A percentile compares a stretch with the other conserved stretches of the same genome.
phyloP scores from a whole-genome alignment of 805 yeast genomes.

The Candida coleopterorum region DNA sequence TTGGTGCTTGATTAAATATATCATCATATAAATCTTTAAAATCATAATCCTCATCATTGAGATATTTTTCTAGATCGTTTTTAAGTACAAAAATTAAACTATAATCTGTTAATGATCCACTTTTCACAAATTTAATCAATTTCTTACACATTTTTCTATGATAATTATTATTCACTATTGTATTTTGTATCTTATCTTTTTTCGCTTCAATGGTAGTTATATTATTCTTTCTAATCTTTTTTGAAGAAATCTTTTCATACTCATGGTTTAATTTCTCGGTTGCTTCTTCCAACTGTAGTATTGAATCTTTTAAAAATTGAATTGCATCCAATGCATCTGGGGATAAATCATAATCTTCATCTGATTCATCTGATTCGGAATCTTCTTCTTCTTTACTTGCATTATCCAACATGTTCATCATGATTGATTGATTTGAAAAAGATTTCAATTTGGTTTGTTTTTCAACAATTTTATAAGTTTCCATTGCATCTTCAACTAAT shows the following conservation, averaged over 20 bases:
- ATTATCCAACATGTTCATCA: constrained; percentile 35
- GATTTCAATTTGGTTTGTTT: constrained; percentile 39
- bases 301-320: constrained; percentile 25
- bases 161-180: constrained; percentile 28
- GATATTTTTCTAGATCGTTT: constrained; percentile 35
- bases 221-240: constrained; percentile 36
- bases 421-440: constrained; percentile 41
- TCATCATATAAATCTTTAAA: constrained; percentile 38
- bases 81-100: constrained; percentile 30
- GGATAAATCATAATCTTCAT: constrained; percentile 24
- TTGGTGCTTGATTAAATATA: constrained; percentile 16
- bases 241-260: constrained; percentile 35
- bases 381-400: constrained; percentile 7
- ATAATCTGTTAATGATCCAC: constrained; percentile 22
- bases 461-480: constrained; percentile 41
- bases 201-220: constrained; percentile 32
- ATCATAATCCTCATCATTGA: constrained; percentile 36
- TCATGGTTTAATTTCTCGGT: constrained; percentile 35
- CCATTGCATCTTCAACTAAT: constrained; percentile 43
- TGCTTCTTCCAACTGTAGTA: constrained; percentile 30
- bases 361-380: constrained; percentile 10
- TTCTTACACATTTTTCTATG: constrained; percentile 33
- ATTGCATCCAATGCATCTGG: constrained; percentile 32
- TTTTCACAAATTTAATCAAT: constrained; percentile 25
- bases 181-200: constrained; percentile 35